Conservation (phyloP, 2,329 filamentous ascomycete genomes). For the Apiospora sp. region DNA sequence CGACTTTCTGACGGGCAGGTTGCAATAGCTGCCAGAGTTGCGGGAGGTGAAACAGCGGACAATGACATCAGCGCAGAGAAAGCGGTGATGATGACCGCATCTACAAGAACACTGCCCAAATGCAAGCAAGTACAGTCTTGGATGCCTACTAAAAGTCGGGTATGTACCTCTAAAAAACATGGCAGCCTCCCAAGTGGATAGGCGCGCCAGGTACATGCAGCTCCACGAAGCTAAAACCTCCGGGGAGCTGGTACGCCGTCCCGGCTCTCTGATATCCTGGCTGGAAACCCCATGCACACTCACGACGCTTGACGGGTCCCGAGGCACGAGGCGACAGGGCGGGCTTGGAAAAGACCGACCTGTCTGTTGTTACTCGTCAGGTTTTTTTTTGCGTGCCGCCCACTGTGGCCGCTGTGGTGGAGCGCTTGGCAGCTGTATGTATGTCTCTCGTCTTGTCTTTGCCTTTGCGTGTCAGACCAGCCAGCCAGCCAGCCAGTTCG, state of each 20-base stretch:
- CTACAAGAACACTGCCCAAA: background rate
- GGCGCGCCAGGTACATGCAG: background rate
- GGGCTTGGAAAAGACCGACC: background rate
- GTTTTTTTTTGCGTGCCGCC: background rate
- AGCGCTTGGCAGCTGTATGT: background rate
- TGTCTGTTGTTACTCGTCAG: conserved; percentile 4
- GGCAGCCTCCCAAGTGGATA: conserved; percentile 3
- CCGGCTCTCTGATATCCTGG: background rate
- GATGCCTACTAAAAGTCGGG: background rate
- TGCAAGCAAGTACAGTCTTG: background rate
- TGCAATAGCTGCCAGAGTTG: background rate
- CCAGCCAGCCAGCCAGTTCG: conserved; percentile 4
- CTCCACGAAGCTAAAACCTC: conserved; percentile 2
- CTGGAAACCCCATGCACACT: background rate
- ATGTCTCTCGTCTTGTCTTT: background rate
- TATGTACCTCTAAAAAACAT: background rate
- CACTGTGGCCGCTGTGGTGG: background rate
- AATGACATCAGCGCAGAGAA: background rate
- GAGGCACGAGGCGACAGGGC: background rate
- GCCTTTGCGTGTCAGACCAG: background rate
- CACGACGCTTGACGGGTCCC: conserved; percentile 1
- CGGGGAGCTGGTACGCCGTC: conserved; percentile 13
- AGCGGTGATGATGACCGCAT: conserved; percentile 1
- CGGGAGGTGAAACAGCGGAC: background rate
- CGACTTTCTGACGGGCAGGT: background rate